phyloP scores from a whole-genome alignment of 2,329 filamentous ascomycete genomes.

The Karstenula rhodostoma region DNA sequence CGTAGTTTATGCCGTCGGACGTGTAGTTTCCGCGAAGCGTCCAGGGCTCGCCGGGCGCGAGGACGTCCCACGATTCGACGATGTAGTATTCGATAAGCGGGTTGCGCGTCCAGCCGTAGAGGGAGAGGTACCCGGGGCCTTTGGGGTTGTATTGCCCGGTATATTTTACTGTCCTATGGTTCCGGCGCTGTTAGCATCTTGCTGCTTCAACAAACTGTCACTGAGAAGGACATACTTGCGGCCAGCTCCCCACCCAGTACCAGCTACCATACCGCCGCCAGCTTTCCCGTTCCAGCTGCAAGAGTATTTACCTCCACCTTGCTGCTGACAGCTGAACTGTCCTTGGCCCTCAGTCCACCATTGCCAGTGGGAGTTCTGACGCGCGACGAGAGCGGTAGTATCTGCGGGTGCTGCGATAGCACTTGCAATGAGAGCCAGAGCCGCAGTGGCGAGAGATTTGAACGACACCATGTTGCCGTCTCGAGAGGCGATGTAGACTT shows the following conservation, averaged over 20 bases:
- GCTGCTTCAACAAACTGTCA: too few relatives aligned
- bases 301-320: conserved; percentile 26
- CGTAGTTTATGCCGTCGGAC: conserved; percentile 29
- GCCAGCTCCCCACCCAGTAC: conserved; percentile 22
- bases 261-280: conserved; percentile 27
- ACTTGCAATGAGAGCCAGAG: conserved; percentile 20
- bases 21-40: conserved; percentile 32
- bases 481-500: too few relatives aligned
- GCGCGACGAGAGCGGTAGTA: conserved; percentile 12
- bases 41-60: conserved; percentile 56
- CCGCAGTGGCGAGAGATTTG: conserved; percentile 19
- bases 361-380: conserved; percentile 20
- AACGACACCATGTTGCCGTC: too few relatives aligned
- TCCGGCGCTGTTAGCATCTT: not conserved
- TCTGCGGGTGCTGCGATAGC: conserved; percentile 21
- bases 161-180: conserved; percentile 33
- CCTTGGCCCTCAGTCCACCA: conserved; percentile 27
- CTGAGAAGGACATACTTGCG: conserved; percentile 17
- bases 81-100: conserved; percentile 62
- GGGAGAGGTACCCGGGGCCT: conserved; percentile 55
- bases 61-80: conserved; percentile 58
- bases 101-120: conserved; percentile 64
- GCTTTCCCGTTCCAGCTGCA: conserved; percentile 23
- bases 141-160: conserved; percentile 34
- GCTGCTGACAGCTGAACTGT: conserved; percentile 25